Evolutionary conservation across 805 yeast species (phyloP), one percentile per base, ranked within the genome.

Genomic region (Lipomyces chichibuensis): DNA sequence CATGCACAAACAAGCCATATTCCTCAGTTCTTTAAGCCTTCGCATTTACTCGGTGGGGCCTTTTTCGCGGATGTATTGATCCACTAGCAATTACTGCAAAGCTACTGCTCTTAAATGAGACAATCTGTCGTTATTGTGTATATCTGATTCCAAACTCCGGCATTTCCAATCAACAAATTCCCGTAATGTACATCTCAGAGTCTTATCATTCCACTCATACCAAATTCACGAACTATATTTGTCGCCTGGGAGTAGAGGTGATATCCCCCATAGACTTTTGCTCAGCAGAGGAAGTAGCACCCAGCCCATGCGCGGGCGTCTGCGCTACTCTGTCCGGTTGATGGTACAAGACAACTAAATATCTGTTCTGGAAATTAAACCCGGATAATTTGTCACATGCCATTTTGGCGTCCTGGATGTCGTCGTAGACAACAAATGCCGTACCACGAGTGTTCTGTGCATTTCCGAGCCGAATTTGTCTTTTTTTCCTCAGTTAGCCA

Each of bases 311-410:
- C 29, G 29, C 23, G 23, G 39, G 5, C 20, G 60, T 39, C 11
- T 52, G 39, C 14, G 63, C 33, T 7, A 67, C 67, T 69, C 74
- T 78, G 64, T 84, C 87, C 14, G 84, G 83, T 49, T 76, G 80
- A 69, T 82, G 86, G 65, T 81, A 63, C 61, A 80, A 75, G 9
- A 86, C 85, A 32, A 87, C 87, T 43, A 87, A 72, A 72, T 87
- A 87, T 64, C 91, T 72, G 8, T 87, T 86, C 66, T 84, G 82
- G 69, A 84, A 84, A 72, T 87, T 86, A 67, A 83, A 84, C 1
- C 91, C 91, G 62, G 84, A 84, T 62, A 87, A 74, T 66, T 84
- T 87, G n/a, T 80, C 82, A 25, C 82, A 78, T 0, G 90, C 89
- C 39, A 75, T 74, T n/a, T 74, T 75, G 17, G 90, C 88, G 67